Base-by-base conservation (phyloP, 148 eudicot species). In the Agrostemma githago region DNA sequence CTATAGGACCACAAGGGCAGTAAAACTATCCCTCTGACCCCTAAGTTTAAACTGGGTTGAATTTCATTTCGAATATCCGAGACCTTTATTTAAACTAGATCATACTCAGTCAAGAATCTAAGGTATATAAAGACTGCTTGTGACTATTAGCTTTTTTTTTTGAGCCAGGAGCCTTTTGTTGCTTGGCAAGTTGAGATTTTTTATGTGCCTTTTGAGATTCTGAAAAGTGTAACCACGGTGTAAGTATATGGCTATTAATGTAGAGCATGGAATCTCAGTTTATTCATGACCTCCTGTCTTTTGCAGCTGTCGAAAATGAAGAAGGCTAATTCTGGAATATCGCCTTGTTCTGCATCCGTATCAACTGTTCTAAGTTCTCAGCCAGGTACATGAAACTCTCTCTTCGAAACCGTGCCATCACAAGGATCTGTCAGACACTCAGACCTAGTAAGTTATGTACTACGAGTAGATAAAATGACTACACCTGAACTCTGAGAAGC, bases 221-320 rank as follows among this genome's bases (percentile, higher is more conserved):
- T 38, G 16, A 6, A 64, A 64, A 15, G n/a, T 37, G 17, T 63
- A 11, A 37, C 15, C 39, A 38, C 12, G 8, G 41, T 63, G 1
- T 26, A 62, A 34, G 11, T 78, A 2, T 34, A 8, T 44, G 42
- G 57, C 17, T 6, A 2, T 20, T 67, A n/a, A 10, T 63, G 69
- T 60, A 66, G 62, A 59, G 19, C 14, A 11, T 16, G 58, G 2
- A 57, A 56, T 67, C 51, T 66, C 41, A 54, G 56, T 51, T 71
- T 10, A 73, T 67, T 8, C 72, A 12, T 70, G 61, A 70, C 70
- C 53, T 54, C 56, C 68, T 72, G 77, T 61, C 61, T 46, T 80
- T 38, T 17, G 37, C 64, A 3, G 68, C 77, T 82, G 87, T 68
- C 76, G 15, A 84, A 77, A 78, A 26, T 74, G 43, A 84, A 84